Percentiles rank a stretch among this genome's conserved stretches.
These are phyloP conservation scores for Penicillium bovifimosum DNA, from an alignment of 495 filamentous ascomycete species.

Conservation along the genomic window DNA sequence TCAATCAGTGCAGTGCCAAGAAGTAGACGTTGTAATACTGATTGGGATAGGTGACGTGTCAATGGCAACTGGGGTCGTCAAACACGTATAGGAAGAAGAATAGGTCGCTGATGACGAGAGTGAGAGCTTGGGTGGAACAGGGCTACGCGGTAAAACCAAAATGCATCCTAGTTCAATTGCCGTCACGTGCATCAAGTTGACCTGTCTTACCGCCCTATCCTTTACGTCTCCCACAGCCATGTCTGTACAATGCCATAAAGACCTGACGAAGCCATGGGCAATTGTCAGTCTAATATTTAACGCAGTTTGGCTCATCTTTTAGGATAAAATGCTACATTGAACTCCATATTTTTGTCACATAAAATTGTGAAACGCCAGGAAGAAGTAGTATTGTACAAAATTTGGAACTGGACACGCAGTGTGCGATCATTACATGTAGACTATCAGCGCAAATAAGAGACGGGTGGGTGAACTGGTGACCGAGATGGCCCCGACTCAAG, in stretches of 20 bases:
- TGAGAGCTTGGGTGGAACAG: not conserved
- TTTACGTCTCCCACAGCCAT: no score
- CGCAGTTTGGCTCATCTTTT: no score
- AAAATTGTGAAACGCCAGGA: no score
- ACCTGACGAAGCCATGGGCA: no score
- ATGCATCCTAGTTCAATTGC: not conserved
- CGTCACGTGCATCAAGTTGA: not conserved
- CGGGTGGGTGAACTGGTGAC: not conserved
- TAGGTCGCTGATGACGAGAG: no score
- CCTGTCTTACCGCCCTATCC: not conserved
- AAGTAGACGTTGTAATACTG: no score
- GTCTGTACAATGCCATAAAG: no score
- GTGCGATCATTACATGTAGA: not conserved
- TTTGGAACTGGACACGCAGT: not conserved
- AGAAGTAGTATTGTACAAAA: not conserved
- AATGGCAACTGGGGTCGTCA: not conserved
- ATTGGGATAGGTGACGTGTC: not conserved
- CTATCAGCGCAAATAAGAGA: not conserved
- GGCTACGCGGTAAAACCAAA: not conserved
- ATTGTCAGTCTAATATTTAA: no score
- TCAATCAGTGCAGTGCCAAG: not conserved
- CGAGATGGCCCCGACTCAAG: not conserved
- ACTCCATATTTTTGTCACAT: no score
- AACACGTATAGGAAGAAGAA: not conserved
- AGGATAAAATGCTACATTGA: no score